Evolutionary conservation across 371 early-diverging fungal species (phyloP).

Genomic region (Mortierella sp.): DNA sequence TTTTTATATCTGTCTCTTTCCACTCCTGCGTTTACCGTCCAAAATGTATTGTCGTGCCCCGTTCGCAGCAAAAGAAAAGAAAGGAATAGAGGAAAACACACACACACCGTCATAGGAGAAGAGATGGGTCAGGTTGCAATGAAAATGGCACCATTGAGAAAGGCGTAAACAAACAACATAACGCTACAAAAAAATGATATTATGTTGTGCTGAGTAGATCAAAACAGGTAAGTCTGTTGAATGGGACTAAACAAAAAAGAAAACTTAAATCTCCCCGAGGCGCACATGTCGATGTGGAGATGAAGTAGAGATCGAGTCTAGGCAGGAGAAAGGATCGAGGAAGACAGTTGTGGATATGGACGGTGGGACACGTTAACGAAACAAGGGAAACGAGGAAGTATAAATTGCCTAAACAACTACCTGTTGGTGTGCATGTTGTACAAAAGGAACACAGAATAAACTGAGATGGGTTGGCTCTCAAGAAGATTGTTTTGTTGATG

Average conservation of each 20-base stretch:
- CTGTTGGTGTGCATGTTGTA: neutral
- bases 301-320: neutral
- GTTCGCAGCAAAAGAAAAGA: too few relatives aligned
- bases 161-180: too few relatives aligned
- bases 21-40: neutral
- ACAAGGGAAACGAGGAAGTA: neutral
- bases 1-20: neutral
- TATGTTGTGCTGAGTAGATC: neutral
- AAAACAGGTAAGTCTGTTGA: neutral
- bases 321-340: too few relatives aligned
- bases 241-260: neutral
- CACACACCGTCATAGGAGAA: too few relatives aligned
- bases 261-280: neutral
- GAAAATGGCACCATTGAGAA: too few relatives aligned
- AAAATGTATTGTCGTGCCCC: too few relatives aligned
- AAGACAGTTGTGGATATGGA: neutral
- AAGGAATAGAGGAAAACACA: too few relatives aligned
- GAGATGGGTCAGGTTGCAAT: too few relatives aligned
- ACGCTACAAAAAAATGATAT: neutral
- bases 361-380: too few relatives aligned
- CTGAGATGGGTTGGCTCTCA: neutral
- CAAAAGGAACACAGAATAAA: neutral
- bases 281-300: slow-evolving; percentile 10
- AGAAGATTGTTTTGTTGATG: neutral
- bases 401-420: neutral